Percentiles rank a stretch among this genome's conserved stretches.
Evolutionary conservation across 2,329 filamentous ascomycete genomes (phyloP).

Genomic region (Hymenoscyphus fraxineus): DNA sequence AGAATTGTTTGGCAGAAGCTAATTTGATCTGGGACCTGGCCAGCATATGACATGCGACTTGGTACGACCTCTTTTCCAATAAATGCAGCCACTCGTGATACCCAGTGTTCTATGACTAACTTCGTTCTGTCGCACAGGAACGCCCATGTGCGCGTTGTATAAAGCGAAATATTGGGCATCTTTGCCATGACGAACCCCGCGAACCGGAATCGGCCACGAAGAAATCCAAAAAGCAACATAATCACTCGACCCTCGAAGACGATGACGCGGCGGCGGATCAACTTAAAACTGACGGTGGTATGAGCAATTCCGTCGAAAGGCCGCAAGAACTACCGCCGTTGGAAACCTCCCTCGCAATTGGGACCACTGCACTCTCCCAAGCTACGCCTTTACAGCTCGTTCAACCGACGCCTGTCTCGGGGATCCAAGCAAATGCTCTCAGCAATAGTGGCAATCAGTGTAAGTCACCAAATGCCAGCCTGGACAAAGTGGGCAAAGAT

Average conservation of each 20-base stretch:
- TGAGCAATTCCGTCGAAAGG: constrained; percentile 53
- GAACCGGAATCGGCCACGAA: constrained; percentile 67
- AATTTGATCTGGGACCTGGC: constrained; percentile 34
- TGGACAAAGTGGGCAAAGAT: constrained; percentile 23
- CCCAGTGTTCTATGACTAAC: constrained; percentile 33
- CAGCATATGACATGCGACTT: constrained; percentile 93
- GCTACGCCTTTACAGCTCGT: constrained; percentile 63
- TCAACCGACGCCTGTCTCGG: constrained; percentile 66
- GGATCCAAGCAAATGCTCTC: constrained; percentile 59
- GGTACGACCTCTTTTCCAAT: constrained; percentile 51
- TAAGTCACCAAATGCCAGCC: constrained; percentile 46
- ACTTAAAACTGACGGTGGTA: constrained; percentile 44
- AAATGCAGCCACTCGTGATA: constrained; percentile 32
- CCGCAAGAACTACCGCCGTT: constrained; percentile 38
- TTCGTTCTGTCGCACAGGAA: constrained; percentile 55
- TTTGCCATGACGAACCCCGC: constrained; percentile 96
- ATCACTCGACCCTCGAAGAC: constrained; percentile 53
- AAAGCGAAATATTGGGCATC: constrained; percentile 96
- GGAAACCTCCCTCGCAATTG: constrained; percentile 38
- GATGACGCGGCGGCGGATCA: constrained; percentile 55
- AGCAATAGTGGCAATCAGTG: constrained; percentile 67
- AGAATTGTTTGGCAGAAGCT: constrained; percentile 34
- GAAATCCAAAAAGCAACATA: constrained; percentile 67
- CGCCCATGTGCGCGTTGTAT: constrained; percentile 96
- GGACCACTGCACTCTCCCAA: constrained; percentile 38